Evolutionary conservation across 768 basidiomycete genomes (phyloP).

Genomic region (Goffeauzyma gilvescens): DNA sequence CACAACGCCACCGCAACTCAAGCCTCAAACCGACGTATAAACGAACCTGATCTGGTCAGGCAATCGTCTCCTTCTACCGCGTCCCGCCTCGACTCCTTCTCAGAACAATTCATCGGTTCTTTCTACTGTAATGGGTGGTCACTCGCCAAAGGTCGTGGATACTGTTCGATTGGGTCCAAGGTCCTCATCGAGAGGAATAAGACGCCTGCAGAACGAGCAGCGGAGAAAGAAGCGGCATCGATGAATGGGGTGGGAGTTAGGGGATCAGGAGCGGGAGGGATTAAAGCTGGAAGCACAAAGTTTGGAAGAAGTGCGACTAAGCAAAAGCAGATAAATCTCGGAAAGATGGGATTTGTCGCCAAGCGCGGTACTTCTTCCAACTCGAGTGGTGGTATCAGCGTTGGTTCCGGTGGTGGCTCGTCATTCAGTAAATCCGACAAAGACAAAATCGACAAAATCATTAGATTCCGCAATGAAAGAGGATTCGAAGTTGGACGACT

Average conservation of each 20-base stretch:
- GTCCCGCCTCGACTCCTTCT: conserved; percentile 5
- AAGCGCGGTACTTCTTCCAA: too few species aligned
- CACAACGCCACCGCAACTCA: background rate
- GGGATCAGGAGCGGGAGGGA: conserved; percentile 14
- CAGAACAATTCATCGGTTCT: conserved; percentile 24
- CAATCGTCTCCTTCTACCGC: background rate
- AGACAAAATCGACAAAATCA: conserved; percentile 23
- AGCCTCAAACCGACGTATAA: background rate
- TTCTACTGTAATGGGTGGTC: conserved; percentile 30
- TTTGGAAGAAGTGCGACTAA: too few species aligned
- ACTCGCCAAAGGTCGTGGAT: conserved; percentile 29
- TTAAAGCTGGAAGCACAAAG: conserved; percentile 7
- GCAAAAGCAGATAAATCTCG: too few species aligned
- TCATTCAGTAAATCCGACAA: background rate
- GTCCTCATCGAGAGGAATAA: conserved; percentile 24
- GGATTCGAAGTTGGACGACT: conserved; percentile 11
- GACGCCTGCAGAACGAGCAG: conserved; percentile 12
- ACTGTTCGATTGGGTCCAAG: conserved; percentile 23
- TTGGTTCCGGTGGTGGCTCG: background rate
- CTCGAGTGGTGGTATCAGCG: background rate
- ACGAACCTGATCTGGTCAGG: too few species aligned
- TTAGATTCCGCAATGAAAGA: conserved; percentile 18
- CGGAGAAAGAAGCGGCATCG: too few species aligned
- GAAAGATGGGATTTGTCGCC: too few species aligned
- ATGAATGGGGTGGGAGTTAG: conserved; percentile 2